Conservation (phyloP, 306 rosid species). For the Herpetospermum pedunculosum region DNA sequence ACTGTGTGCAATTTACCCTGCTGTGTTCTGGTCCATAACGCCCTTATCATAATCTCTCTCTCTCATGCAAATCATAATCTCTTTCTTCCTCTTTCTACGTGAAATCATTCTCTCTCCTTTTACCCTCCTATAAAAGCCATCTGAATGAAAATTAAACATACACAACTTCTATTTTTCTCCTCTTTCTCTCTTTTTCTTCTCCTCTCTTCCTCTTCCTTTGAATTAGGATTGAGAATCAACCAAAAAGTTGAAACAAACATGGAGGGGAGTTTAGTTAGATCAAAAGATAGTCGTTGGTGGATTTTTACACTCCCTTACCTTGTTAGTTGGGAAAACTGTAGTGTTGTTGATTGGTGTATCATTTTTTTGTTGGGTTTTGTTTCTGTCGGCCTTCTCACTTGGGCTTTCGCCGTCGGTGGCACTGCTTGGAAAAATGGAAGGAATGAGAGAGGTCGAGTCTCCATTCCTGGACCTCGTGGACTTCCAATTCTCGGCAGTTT, state of each 20-base stretch:
- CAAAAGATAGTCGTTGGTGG: conserved; percentile 30
- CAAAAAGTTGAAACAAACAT: not conserved
- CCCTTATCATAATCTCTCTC: not conserved
- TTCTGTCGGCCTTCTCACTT: conserved; percentile 14
- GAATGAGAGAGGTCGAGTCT: conserved; percentile 12
- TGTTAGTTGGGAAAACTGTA: conserved; percentile 12
- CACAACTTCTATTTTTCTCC: not conserved
- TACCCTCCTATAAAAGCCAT: not conserved
- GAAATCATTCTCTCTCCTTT: not conserved
- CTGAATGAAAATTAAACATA: not conserved
- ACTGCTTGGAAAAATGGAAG: conserved; percentile 43
- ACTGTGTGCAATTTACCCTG: not conserved
- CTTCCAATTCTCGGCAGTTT: conserved; percentile 35
- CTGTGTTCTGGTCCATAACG: not conserved
- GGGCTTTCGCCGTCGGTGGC: conserved; percentile 33
- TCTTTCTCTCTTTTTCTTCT: not conserved
- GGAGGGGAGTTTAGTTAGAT: not conserved
- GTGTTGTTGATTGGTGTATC: conserved; percentile 8
- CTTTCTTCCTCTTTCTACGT: not conserved
- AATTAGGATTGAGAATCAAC: not conserved
- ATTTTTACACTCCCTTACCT: conserved; percentile 29
- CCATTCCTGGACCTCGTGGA: conserved; percentile 31
- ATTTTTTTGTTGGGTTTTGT: too few species aligned
- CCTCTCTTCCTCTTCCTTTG: not conserved
- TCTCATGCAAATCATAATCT: not conserved